Base-by-base conservation (phyloP, 1,284 basidiomycete species). In the Puccinia horiana region DNA sequence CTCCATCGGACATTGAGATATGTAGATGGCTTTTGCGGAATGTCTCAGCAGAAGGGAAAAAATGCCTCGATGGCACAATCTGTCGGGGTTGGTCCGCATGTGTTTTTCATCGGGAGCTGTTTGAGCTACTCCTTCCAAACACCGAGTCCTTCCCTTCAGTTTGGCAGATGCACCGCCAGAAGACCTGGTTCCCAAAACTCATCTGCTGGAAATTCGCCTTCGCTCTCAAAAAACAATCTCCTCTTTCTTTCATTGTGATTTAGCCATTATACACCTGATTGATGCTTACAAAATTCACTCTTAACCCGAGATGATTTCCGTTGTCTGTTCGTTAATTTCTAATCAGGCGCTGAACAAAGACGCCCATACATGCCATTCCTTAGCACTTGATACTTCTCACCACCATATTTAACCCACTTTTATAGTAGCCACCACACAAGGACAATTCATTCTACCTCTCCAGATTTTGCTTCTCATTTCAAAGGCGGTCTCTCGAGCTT, bases 61-160 rank as follows among this genome's bases (percentile, higher is more conserved):
- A 23, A n/a, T 0, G 11, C 63, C 18, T 67, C 63, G 63, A 37
- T 63, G 32, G 61, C 11, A 20, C 35, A 35, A 37, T 63, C 61
- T 5, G 35, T 23, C 65, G 65, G 23, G n/a, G 65, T 69, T 69
- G 42, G 9, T 29, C 23, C 18, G 37, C 26, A 47, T 42, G n/a
- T 23, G n/a, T 69, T 69, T 69, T 23, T 47, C 65, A 69, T 69
- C 42, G n/a, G 26, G 16, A 69, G 65, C 42, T 69, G 65, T 69
- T 69, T 69, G 65, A 14, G 42, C 65, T 69, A 69, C 65, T 47
- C 42, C 40, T 47, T n/a, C 42, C 40, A 69, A 14, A 69, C 65
- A 69, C 35, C 37, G 23, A 5, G n/a, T 23, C 42, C 65, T n/a
- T 23, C 23, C 65, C 42, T 47, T 1, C n/a, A 29, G 23, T n/a